Evolutionary conservation across 805 yeast species (phyloP), one percentile per base, ranked within the genome.

Genomic region (Barnettozyma sp.): DNA sequence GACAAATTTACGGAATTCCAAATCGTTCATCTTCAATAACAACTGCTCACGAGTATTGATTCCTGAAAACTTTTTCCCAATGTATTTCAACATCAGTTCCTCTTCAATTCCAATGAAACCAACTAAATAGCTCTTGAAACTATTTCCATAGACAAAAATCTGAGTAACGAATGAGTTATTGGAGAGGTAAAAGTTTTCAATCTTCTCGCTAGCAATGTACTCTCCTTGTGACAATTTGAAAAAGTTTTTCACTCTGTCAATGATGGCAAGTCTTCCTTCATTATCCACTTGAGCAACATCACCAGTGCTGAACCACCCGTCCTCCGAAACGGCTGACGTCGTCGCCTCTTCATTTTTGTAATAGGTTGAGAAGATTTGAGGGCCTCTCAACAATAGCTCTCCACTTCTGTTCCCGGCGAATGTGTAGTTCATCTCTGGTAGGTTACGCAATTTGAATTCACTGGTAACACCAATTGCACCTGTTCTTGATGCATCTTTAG

Each of bases 221-320:
- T 74, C 79, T 33, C 80, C 80, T 52, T 74, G 80, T 4, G 78
- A 63, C 36, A 74, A 54, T 45, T 82, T 82, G 66, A 81, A 82
- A 60, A 82, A 81, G 59, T 82, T 82, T 63, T 82, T 82, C 26
- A 82, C 86, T 42, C 92, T 66, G 51, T 82, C 92, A 46, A 82
- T 68, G 39, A 82, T 76, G 33, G 58, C 63, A 17, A 82, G 54
- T 31, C 79, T 66, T 10, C 87, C 84, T 6, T 61, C 58, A 2
- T 43, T 38, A 38, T 71, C 73, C 34, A 80, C 55, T 39, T 54
- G 57, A 1, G 74, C 84, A 46, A 80, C 69, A 54, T 80, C 88
- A 34, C 85, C 84, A 3, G 83, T 76, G 23, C 68, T 58, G 51
- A 76, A 78, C 82, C 82, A 78, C 4, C 79, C 80, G 13, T 73